Base-by-base conservation (phyloP, 2,329 filamentous ascomycete genomes). In the Zymoseptoria tritici region DNA sequence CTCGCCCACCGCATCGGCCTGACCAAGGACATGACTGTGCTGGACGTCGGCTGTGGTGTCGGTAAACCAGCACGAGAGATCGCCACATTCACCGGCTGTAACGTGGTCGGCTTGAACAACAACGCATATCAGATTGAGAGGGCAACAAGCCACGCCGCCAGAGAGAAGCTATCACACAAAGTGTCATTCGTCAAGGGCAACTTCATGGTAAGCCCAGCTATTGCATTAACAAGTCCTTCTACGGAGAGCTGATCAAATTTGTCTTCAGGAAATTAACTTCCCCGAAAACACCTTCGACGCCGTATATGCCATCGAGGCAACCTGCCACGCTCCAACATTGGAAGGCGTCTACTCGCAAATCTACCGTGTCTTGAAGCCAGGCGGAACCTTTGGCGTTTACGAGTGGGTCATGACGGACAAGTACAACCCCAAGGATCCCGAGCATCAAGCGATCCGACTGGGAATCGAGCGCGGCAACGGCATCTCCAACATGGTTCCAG, bases 91-190 rank as follows among this genome's bases (percentile, higher is more conserved):
- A 88, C 90, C 9, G 93, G 90, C 63, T 88, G 85, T 69, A 91
- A 97, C 70, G 84, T 97, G 64, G 88, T 91, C 24, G 94, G 94
- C 49, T 79, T 97, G 74, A 99, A 97, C 85, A 97, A 97, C 85
- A 97, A 97, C 77, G 91, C 97, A 79, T 99, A 99, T 81, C 94
- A 97, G 80, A 96, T 97, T 66, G 85, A 97, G 74, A 89, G 94
- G 66, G 93, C 92, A 16, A 91, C 86, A 16, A 81, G 83, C 57
- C 96, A 97, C 73, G 91, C 92, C 2, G 77, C 83, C 62, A 90
- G 91, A 77, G 90, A 96, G 77, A 87, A 87, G 56, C 80, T 97
- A 56, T 83, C 87, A 1, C 76, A 90, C 71, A 91, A 96, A 79
- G 79, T 96, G 67, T 82, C 82, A 64, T 97, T 91, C 70, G 88